These are phyloP conservation scores for Colletotrichum plurivorum DNA, from an alignment of 2,329 filamentous ascomycete genomes.

Conservation along the genomic window DNA sequence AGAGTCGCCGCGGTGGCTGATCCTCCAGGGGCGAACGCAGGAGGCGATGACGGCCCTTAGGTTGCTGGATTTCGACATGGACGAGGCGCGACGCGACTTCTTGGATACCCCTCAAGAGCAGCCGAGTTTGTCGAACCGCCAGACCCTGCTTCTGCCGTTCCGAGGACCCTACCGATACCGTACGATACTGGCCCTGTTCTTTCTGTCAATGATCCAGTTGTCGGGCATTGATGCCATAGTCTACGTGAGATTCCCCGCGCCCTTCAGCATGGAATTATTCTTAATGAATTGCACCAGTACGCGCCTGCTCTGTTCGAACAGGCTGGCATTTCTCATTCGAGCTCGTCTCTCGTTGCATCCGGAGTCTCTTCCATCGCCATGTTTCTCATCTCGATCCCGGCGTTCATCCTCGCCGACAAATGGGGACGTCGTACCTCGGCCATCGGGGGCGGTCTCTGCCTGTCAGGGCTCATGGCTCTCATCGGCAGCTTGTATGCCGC, in stretches of 20 bases:
- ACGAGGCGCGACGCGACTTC: slow-evolving; percentile 63
- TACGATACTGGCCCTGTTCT: slow-evolving; percentile 67
- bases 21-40: slow-evolving; percentile 57
- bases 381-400: slow-evolving; percentile 1
- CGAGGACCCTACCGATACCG: slow-evolving; percentile 59
- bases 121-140: slow-evolving; percentile 48
- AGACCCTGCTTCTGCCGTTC: slow-evolving; percentile 50
- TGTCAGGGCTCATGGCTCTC: background rate
- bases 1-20: slow-evolving; percentile 71
- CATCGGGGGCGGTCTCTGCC: background rate
- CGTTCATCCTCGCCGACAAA: slow-evolving; percentile 2
- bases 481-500: slow-evolving; percentile 9
- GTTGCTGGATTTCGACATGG: slow-evolving; percentile 57
- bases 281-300: slow-evolving; percentile 56
- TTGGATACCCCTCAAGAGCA: slow-evolving; percentile 48
- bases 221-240: slow-evolving; percentile 74
- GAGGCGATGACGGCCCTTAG: slow-evolving; percentile 61
- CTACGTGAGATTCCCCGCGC: slow-evolving; percentile 59
- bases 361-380: slow-evolving; percentile 4
- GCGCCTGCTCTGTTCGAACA: slow-evolving; percentile 72
- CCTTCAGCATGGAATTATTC: no score
- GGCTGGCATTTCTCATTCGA: slow-evolving; percentile 62
- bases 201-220: slow-evolving; percentile 72
- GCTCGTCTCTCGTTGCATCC: background rate
- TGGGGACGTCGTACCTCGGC: slow-evolving; percentile 1